Base-by-base conservation (phyloP, 2,329 filamentous ascomycete species). In the Tetracladium maxilliforme region DNA sequence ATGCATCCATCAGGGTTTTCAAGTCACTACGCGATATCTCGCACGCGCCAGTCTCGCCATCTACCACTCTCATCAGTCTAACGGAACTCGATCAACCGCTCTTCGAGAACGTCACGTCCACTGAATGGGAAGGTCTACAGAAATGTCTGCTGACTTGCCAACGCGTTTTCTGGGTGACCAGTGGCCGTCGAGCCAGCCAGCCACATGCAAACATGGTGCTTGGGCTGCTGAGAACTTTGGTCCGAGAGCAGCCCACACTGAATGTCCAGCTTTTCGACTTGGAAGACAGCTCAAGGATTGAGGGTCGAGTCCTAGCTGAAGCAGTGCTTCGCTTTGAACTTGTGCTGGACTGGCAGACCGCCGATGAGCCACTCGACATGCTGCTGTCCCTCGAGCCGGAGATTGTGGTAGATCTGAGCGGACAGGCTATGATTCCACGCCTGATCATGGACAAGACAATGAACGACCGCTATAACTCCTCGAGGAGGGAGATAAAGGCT, bases 1-100 rank as follows among this genome's bases (percentile, higher is more conserved):
- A n/a, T n/a, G n/a, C n/a, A n/a, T n/a, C 7, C 12, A 8, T 12
- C 16, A 26, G 14, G n/a, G n/a, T n/a, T n/a, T n/a, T n/a, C n/a
- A n/a, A n/a, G n/a, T n/a, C n/a, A n/a, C n/a, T n/a, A n/a, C n/a
- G n/a, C n/a, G n/a, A n/a, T n/a, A n/a, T n/a, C n/a, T n/a, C n/a
- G n/a, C n/a, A n/a, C n/a, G n/a, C n/a, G n/a, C n/a, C n/a, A n/a
- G n/a, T n/a, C n/a, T n/a, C n/a, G n/a, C n/a, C n/a, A n/a, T n/a
- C n/a, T n/a, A 16, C 20, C 20, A 27, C 33, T 17, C 19, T 38
- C 12, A 20, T 46, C 20, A 30, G 18, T 21, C 28, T 47, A 6
- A 28, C 32, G 7, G 44, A 47, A 9, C 31, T 47, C 13, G 50
- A 52, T 28, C 33, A 37, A 10, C 43, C 46, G 3, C 27, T 32